Base-by-base conservation (phyloP, 2,329 filamentous ascomycete genomes). In the Metarhizium humberi region DNA sequence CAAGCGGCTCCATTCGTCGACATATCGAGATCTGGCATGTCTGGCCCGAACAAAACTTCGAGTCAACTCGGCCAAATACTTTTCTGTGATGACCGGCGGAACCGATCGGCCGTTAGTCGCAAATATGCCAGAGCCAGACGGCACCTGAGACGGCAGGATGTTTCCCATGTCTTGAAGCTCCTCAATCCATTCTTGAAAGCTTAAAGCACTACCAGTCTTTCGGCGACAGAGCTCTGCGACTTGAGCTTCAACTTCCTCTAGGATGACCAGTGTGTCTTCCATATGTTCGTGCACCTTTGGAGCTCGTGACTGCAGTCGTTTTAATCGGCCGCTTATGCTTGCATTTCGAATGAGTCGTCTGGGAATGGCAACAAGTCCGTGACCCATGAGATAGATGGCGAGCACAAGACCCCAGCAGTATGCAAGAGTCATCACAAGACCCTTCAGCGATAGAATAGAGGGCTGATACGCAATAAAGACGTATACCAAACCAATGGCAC, bases 351-450 rank as follows among this genome's bases (percentile, higher is more conserved):
- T 87, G 16, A 99, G 75, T 42, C 82, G 82, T 60, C 92, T 80
- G 1, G 94, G 94, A 56, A 99, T 88, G 1, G 92, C 88, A 36
- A 99, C 94, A 30, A 99, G 78, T 7, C 94, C 94, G 70, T 99
- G 94, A 6, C 94, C 94, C 92, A 99, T 97, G 45, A 99, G 78
- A 66, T 96, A 97, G 59, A 99, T 96, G 49, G 92, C 94, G 53
- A 97, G 78, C 4, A 92, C 78, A 63, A 99, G 74, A 63, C 92
- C 91, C 88, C 92, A 97, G 57, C 90, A 90, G 70, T 99, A 99
- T 42, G 92, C 89, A 57, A 97, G 76, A 14, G 94, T 92, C 89
- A 99, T 96, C 60, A 95, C 79, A 45, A 95, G 76, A 40, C 82
- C 86, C 73, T 95, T 96, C 62, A 97, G 78, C 0, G 86, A 87